Evolutionary conservation across 1,284 basidiomycete genomes (phyloP).

Genomic region (Spongispora temasekensis): DNA sequence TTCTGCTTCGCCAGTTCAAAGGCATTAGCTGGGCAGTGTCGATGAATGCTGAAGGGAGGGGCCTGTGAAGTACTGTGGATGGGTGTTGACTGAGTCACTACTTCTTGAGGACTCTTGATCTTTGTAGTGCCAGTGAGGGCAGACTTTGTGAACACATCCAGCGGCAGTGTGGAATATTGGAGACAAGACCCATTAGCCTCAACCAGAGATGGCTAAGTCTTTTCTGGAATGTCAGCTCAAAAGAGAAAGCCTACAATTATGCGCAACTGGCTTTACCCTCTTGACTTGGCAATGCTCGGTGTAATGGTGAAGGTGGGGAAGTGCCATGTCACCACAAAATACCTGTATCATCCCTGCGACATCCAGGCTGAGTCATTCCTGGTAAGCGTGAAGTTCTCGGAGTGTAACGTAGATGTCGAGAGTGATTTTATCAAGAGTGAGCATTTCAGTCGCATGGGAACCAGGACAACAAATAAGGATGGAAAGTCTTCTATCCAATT

Average conservation of each 20-base stretch:
- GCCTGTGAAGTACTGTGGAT: background rate
- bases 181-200: background rate
- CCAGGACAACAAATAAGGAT: background rate
- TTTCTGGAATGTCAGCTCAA: background rate
- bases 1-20: background rate
- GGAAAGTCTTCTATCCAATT: background rate
- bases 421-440: background rate
- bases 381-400: background rate
- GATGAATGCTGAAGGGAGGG: background rate
- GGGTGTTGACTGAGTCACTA: background rate
- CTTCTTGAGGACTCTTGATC: background rate
- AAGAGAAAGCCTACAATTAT: background rate
- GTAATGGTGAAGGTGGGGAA: constrained; percentile 6
- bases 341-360: background rate
- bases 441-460: background rate
- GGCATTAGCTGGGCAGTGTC: background rate
- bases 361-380: background rate
- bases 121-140: background rate
- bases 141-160: background rate
- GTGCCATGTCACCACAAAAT: constrained; percentile 8
- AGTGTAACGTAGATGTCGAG: background rate
- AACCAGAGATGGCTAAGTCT: background rate
- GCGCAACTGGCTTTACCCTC: background rate
- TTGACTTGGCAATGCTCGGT: constrained; percentile 4
- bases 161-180: background rate